Percentiles rank a stretch among this genome's conserved stretches.
These are phyloP conservation scores for Davidsoniella australis DNA, from an alignment of 2,329 filamentous ascomycete species.

Conservation along the genomic window DNA sequence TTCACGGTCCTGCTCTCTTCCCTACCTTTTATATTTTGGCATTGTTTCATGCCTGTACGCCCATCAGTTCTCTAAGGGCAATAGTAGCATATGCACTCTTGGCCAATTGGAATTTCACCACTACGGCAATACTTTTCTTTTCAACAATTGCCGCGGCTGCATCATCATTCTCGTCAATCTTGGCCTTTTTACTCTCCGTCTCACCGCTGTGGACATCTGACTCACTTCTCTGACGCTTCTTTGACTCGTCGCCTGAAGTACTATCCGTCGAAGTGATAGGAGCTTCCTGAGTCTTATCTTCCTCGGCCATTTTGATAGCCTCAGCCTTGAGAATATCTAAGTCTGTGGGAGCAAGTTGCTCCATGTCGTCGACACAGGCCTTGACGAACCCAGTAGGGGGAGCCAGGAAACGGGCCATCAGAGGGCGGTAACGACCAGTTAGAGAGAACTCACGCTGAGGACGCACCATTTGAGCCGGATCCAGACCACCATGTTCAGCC, in stretches of 20 bases:
- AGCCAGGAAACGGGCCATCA: slow-evolving; percentile 55
- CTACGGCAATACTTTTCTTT: slow-evolving; percentile 42
- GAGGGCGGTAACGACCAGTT: slow-evolving; percentile 72
- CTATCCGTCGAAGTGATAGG: slow-evolving; percentile 13
- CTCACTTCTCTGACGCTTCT: slow-evolving; percentile 12
- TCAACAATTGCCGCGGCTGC: slow-evolving; percentile 16
- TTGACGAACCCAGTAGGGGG: slow-evolving; percentile 51
- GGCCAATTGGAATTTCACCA: slow-evolving; percentile 59
- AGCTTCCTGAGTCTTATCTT: slow-evolving; percentile 9
- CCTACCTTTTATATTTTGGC: slow-evolving; percentile 10
- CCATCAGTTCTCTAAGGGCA: slow-evolving; percentile 61
- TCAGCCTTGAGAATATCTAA: slow-evolving; percentile 44
- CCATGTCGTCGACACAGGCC: slow-evolving; percentile 49
- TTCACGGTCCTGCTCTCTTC: neutral
- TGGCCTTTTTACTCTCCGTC: slow-evolving; percentile 17
- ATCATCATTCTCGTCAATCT: slow-evolving; percentile 15
- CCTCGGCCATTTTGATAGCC: slow-evolving; percentile 5
- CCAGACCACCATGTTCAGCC: slow-evolving; percentile 62
- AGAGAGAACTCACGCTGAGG: slow-evolving; percentile 76
- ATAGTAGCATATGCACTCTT: slow-evolving; percentile 76
- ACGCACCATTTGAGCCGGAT: slow-evolving; percentile 76
- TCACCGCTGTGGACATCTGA: slow-evolving; percentile 11
- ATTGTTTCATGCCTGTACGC: slow-evolving; percentile 16
- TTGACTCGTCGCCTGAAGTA: slow-evolving; percentile 2
- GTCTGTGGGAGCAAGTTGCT: slow-evolving; percentile 84